Percentiles rank a stretch among this genome's conserved stretches.
Conservation (phyloP, 2,329 filamentous ascomycete genomes). For the Aspergillus sp. region DNA sequence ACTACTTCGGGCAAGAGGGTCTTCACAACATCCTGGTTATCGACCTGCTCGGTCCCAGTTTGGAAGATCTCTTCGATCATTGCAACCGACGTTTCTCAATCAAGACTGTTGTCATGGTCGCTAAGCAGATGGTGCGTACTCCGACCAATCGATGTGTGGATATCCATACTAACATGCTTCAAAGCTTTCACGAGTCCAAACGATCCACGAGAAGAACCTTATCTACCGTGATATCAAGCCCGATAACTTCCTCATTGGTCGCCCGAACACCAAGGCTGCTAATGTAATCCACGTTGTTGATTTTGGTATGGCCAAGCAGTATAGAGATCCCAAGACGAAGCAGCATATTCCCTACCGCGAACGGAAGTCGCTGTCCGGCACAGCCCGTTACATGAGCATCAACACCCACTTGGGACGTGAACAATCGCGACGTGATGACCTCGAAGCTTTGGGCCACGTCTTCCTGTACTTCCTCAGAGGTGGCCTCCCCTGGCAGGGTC, state of each 20-base stretch:
- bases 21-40: conserved; percentile 99
- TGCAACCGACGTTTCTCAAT: conserved; percentile 93
- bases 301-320: conserved; percentile 99
- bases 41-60: conserved; percentile 87
- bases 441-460: conserved; percentile 77
- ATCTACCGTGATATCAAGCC: conserved; percentile 99
- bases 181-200: conserved; percentile 84
- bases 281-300: conserved; percentile 99
- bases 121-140: conserved; percentile 85
- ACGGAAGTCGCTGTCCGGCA: conserved; percentile 93
- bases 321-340: conserved; percentile 97
- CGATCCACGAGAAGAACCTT: conserved; percentile 97
- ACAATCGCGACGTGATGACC: conserved; percentile 91
- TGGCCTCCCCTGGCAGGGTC: conserved; percentile 67
- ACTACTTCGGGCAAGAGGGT: conserved; percentile 98
- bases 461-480: conserved; percentile 71
- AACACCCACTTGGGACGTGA: conserved; percentile 97
- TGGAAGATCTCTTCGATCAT: conserved; percentile 97
- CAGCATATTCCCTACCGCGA: conserved; percentile 98
- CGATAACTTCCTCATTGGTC: conserved; percentile 97
- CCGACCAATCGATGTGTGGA: not conserved
- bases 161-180: conserved; percentile 28
- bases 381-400: conserved; percentile 98
- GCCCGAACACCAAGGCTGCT: conserved; percentile 86
- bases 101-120: conserved; percentile 99